Conservation (phyloP, 345 rosid species). For the Combretum micranthum region DNA sequence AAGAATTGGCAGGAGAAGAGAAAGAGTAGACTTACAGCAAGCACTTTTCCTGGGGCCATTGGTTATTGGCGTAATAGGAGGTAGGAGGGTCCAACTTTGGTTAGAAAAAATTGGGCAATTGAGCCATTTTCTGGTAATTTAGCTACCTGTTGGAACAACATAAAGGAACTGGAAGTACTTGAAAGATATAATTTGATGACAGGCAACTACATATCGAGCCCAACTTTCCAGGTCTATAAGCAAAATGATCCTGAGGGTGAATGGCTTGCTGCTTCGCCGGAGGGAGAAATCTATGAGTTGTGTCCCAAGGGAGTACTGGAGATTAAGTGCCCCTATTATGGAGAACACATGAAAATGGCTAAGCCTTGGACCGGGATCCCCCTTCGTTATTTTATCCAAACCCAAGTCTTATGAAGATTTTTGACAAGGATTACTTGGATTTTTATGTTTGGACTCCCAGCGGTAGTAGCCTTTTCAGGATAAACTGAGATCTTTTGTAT, state of each 20-base stretch:
- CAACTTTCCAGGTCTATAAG: constrained; percentile 37
- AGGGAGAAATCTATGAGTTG: constrained; percentile 54
- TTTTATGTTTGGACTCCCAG: constrained; percentile 65
- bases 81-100: constrained; percentile 73
- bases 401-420: constrained; percentile 77
- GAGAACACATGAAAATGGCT: constrained; percentile 27
- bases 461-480: constrained; percentile 61
- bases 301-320: constrained; percentile 52
- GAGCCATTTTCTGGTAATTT: constrained; percentile 46
- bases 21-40: constrained; percentile 55
- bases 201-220: constrained; percentile 28
- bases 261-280: constrained; percentile 92
- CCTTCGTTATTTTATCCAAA: constrained; percentile 48
- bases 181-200: constrained; percentile 43
- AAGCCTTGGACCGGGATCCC: constrained; percentile 65
- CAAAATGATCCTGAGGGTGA: constrained; percentile 23
- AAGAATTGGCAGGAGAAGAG: constrained; percentile 53
- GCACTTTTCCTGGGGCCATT: constrained; percentile 60
- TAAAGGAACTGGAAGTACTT: constrained; percentile 55
- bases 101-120: constrained; percentile 57
- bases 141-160: constrained; percentile 48
- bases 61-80: constrained; percentile 58
- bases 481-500: constrained; percentile 40
- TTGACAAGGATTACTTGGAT: constrained; percentile 80
- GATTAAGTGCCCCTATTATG: constrained; percentile 61